phyloP scores from a whole-genome alignment of 192 early-diverging fungal species.

The Coemansia sp. region DNA sequence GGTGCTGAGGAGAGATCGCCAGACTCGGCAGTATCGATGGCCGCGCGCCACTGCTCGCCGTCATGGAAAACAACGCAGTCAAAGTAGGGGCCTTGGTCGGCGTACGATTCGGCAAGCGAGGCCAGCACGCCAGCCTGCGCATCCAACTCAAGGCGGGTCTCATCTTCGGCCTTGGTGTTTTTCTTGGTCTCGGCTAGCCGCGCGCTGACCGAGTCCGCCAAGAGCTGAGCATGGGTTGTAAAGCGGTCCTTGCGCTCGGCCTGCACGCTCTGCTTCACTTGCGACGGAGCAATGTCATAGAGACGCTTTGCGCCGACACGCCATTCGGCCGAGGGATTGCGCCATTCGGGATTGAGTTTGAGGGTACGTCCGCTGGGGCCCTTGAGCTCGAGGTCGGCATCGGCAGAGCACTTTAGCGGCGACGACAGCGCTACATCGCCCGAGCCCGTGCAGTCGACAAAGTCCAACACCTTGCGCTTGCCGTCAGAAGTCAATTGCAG shows the following conservation, averaged over 20 bases:
- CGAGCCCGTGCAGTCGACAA: constrained; percentile 93
- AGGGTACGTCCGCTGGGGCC: constrained; percentile 79
- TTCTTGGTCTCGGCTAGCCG: constrained; percentile 40
- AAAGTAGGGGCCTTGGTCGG: constrained; percentile 75
- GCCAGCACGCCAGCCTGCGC: constrained; percentile 68
- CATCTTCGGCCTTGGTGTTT: constrained; percentile 29
- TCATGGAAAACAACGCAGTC: constrained; percentile 90
- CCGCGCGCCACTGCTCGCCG: constrained; percentile 85
- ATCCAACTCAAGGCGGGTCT: constrained; percentile 42
- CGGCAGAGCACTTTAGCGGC: constrained; percentile 49
- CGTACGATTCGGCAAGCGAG: constrained; percentile 60
- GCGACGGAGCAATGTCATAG: constrained; percentile 73
- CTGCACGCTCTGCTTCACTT: constrained; percentile 49
- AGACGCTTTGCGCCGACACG: constrained; percentile 79
- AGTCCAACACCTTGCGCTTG: constrained; percentile 87
- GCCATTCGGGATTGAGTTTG: constrained; percentile 69
- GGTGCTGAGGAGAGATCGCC: constrained; percentile 72
- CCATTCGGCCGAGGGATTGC: constrained; percentile 81
- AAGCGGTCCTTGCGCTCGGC: constrained; percentile 56
- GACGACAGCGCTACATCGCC: constrained; percentile 69
- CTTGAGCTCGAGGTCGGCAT: constrained; percentile 55
- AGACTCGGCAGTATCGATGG: constrained; percentile 71
- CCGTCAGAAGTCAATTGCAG: constrained; percentile 87
- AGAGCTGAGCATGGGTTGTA: constrained; percentile 25
- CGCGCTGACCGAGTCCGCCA: constrained; percentile 25